These are phyloP conservation scores for Wickerhamomyces pijperi DNA, from an alignment of 805 yeast genomes.

Conservation along the genomic window DNA sequence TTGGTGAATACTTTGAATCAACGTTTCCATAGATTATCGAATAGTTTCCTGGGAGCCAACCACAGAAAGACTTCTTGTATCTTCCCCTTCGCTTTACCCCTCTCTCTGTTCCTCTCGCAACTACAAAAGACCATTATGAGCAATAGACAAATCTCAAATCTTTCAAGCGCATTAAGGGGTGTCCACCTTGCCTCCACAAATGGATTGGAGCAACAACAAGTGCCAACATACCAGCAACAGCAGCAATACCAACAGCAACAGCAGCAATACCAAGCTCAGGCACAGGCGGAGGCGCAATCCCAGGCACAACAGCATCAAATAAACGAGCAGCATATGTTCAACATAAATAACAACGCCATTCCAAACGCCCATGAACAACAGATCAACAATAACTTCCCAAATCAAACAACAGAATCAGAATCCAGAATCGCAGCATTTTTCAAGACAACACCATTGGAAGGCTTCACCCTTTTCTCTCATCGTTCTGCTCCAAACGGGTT, in stretches of 20 bases:
- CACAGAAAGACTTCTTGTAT: too few species aligned
- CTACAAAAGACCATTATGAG: not conserved
- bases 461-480: conserved; percentile 73
- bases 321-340: conserved; percentile 3
- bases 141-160: conserved; percentile 1
- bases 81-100: too few species aligned
- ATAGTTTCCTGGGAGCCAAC: too few species aligned
- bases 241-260: conserved; percentile 8
- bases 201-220: conserved; percentile 1
- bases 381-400: conserved; percentile 21
- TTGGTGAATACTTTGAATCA: too few species aligned
- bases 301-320: conserved; percentile 3
- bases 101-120: too few species aligned
- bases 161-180: conserved; percentile 1
- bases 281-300: conserved; percentile 4
- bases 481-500: conserved; percentile 94
- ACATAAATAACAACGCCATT: conserved; percentile 2
- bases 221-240: conserved; percentile 1
- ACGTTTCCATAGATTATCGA: too few species aligned
- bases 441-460: conserved; percentile 66
- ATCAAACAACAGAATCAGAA: conserved; percentile 30
- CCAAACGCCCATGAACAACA: conserved; percentile 6
- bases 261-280: conserved; percentile 3
- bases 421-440: conserved; percentile 63
- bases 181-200: not conserved